Percentiles rank a stretch among this genome's conserved stretches.
Conservation (phyloP, 345 rosid species). For the Hibiscus trionum region DNA sequence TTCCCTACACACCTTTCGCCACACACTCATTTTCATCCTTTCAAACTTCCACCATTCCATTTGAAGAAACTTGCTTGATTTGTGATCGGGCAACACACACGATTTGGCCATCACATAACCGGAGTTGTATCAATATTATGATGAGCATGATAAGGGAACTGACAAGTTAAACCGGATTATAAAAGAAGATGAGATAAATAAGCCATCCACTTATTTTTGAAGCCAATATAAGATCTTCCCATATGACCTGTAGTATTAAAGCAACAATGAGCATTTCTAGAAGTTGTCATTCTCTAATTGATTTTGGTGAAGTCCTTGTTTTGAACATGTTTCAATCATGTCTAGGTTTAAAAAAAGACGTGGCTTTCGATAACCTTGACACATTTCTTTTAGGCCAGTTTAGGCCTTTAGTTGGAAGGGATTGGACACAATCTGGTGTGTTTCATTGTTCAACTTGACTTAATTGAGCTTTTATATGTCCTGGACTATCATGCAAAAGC, state of each 20-base stretch:
- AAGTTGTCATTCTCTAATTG: background rate
- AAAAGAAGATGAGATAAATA: background rate
- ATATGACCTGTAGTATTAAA: background rate
- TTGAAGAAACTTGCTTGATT: too few species aligned
- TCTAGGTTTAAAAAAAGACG: background rate
- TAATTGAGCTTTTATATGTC: too few species aligned
- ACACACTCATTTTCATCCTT: too few species aligned
- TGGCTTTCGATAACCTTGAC: conserved; percentile 11
- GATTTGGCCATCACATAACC: too few species aligned
- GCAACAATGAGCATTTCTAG: background rate
- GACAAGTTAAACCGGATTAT: background rate
- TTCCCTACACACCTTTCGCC: too few species aligned
- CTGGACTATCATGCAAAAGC: too few species aligned
- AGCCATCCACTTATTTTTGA: background rate
- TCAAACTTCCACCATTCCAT: too few species aligned
- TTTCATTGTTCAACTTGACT: background rate
- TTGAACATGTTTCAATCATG: background rate
- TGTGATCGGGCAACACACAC: too few species aligned
- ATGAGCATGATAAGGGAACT: background rate
- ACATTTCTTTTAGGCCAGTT: conserved; percentile 55
- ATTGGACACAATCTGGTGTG: conserved; percentile 93
- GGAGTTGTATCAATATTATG: background rate
- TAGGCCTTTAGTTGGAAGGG: conserved; percentile 38
- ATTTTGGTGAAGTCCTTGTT: background rate
- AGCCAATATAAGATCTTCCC: background rate